Evolutionary conservation across 2,329 filamentous ascomycete genomes (phyloP).

Genomic region (Cercospora sojina): DNA sequence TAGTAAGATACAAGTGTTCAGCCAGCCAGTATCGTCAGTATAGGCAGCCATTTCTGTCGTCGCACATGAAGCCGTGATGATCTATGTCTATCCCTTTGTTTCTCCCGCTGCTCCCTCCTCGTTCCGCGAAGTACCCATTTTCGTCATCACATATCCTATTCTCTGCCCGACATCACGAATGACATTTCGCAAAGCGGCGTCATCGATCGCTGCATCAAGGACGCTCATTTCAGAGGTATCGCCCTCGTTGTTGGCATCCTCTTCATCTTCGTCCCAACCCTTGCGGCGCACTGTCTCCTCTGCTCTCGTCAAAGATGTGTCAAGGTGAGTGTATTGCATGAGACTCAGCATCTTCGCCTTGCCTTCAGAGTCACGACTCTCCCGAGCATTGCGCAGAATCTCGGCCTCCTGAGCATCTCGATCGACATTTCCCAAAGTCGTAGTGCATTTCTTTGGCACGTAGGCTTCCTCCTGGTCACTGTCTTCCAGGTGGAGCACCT

Average conservation of each 20-base stretch:
- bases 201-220: constrained; percentile 46
- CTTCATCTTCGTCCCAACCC: background rate
- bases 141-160: constrained; percentile 54
- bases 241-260: constrained; percentile 30
- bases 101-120: background rate
- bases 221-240: constrained; percentile 33
- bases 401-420: constrained; percentile 40
- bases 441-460: constrained; percentile 9
- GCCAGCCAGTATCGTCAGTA: background rate
- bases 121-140: constrained; percentile 31
- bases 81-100: background rate
- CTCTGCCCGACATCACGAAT: constrained; percentile 47
- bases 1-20: background rate
- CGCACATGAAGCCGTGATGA: background rate
- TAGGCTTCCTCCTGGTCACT: constrained; percentile 30
- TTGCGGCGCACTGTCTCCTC: background rate
- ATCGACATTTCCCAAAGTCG: constrained; percentile 34
- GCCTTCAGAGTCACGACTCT: constrained; percentile 33
- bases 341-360: constrained; percentile 51
- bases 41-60: background rate
- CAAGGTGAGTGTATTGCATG: constrained; percentile 57
- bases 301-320: constrained; percentile 38
- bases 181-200: constrained; percentile 51
- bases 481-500: constrained; percentile 29
- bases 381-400: constrained; percentile 35